Conservation (phyloP, 2,329 filamentous ascomycete genomes). For the Pestalotiopsis sp. region DNA sequence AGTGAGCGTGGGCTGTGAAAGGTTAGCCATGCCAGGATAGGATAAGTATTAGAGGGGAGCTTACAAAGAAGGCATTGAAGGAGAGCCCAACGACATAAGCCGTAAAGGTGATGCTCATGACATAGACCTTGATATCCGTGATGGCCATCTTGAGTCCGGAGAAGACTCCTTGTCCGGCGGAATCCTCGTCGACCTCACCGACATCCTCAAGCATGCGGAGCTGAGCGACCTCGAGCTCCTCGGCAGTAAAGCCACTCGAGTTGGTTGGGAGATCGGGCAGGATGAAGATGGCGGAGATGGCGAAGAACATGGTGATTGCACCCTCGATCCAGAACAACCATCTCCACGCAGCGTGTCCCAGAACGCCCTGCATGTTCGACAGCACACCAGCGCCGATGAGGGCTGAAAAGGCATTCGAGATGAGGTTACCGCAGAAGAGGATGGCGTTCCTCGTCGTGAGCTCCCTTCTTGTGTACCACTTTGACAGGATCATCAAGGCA, state of each 20-base stretch:
- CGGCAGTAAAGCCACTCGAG: slow-evolving; percentile 59
- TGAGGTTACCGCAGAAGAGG: slow-evolving; percentile 61
- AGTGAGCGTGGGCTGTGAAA: slow-evolving; percentile 49
- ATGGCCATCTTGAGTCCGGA: slow-evolving; percentile 61
- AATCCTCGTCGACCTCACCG: slow-evolving; percentile 57
- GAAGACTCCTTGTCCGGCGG: slow-evolving; percentile 50
- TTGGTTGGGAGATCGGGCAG: slow-evolving; percentile 60
- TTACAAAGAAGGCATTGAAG: slow-evolving; percentile 61
- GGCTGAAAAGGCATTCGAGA: slow-evolving; percentile 63
- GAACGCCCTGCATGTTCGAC: slow-evolving; percentile 58
- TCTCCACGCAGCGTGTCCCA: slow-evolving; percentile 60
- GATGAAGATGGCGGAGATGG: slow-evolving; percentile 49
- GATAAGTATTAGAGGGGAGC: slow-evolving; percentile 17
- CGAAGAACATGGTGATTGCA: slow-evolving; percentile 51
- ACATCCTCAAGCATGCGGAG: slow-evolving; percentile 61
- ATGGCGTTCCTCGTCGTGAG: slow-evolving; percentile 58
- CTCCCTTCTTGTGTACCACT: slow-evolving; percentile 68
- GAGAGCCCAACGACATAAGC: slow-evolving; percentile 62
- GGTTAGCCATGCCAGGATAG: background rate
- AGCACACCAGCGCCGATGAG: slow-evolving; percentile 62
- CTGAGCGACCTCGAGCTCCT: slow-evolving; percentile 59
- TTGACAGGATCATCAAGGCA: slow-evolving; percentile 64
- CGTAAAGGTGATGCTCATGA: slow-evolving; percentile 66
- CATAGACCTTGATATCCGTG: slow-evolving; percentile 64
- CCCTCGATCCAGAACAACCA: slow-evolving; percentile 61